Percentiles rank a stretch among this genome's conserved stretches.
Evolutionary conservation across 306 rosid species (phyloP).

Genomic region (Dryas drummondii): DNA sequence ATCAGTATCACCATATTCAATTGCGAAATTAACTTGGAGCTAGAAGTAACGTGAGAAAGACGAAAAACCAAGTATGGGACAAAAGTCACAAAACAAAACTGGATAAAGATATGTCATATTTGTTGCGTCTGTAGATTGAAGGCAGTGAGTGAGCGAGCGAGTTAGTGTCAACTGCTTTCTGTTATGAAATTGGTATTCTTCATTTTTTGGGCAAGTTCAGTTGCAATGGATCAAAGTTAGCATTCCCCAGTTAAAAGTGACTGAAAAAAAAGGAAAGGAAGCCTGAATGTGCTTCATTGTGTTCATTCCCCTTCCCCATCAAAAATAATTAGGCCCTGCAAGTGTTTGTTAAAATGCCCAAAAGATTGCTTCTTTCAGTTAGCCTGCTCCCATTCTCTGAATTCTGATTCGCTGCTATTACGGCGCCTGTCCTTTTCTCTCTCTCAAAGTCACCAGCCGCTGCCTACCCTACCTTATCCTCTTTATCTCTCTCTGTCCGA

Average conservation of each 20-base stretch:
- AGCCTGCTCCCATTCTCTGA: background rate
- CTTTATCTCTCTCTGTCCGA: no score
- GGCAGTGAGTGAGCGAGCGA: no score
- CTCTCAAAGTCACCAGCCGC: background rate
- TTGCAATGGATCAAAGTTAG: background rate
- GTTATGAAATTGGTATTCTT: background rate
- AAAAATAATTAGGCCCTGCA: background rate
- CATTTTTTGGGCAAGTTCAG: background rate
- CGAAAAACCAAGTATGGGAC: background rate
- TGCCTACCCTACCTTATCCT: no score
- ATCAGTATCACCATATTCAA: no score
- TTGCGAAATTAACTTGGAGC: no score
- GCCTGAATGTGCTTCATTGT: background rate
- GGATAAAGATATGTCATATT: background rate
- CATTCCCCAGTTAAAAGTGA: no score
- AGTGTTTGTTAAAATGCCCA: constrained; percentile 23
- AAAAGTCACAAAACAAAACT: background rate
- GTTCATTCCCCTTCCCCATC: constrained; percentile 7
- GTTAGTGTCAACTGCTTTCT: background rate
- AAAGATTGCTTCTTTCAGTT: constrained; percentile 4
- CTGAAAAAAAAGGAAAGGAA: background rate
- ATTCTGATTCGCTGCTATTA: constrained; percentile 26
- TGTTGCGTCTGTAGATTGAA: background rate
- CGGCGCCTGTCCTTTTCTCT: constrained; percentile 45
- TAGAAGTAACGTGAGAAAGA: background rate